Conservation (phyloP, 352 stramenopile species). For the Phytophthora pluvialis region DNA sequence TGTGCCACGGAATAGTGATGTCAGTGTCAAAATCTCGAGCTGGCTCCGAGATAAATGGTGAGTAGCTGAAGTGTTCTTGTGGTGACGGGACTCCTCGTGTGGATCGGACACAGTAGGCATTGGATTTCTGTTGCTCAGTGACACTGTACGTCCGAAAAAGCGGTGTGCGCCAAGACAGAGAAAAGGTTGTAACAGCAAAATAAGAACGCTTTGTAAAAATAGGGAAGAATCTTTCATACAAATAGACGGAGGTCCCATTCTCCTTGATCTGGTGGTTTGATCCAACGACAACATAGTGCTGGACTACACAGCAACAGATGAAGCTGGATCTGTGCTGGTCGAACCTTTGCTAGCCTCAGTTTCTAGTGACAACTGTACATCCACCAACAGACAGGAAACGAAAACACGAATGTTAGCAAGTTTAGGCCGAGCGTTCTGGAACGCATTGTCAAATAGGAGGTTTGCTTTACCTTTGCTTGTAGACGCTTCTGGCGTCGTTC, state of each 20-base stretch:
- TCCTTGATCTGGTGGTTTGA: no score
- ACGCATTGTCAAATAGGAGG: background rate
- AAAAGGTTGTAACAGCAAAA: no score
- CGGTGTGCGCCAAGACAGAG: no score
- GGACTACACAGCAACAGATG: slow-evolving; percentile 18
- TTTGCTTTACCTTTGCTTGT: slow-evolving; percentile 50
- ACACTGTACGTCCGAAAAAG: no score
- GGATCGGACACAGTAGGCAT: background rate
- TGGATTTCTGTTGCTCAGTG: background rate
- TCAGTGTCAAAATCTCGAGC: slow-evolving; percentile 55
- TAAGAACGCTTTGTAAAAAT: slow-evolving; percentile 10
- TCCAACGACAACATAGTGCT: background rate
- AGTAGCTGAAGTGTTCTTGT: slow-evolving; percentile 1
- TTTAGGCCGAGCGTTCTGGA: no score
- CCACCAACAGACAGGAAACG: background rate
- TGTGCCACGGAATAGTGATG: slow-evolving; percentile 48
- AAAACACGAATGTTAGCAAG: background rate
- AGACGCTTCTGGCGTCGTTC: slow-evolving; percentile 56
- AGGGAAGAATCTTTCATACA: background rate
- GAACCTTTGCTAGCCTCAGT: slow-evolving; percentile 12
- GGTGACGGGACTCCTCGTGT: background rate
- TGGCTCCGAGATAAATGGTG: slow-evolving; percentile 30
- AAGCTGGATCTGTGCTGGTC: slow-evolving; percentile 9
- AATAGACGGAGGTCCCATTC: background rate
- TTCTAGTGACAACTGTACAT: slow-evolving; percentile 26